Percentiles rank a stretch among this genome's conserved stretches.
These are phyloP conservation scores for Lolium perenne DNA, from an alignment of 176 grass and related monocot species.

Conservation along the genomic window DNA sequence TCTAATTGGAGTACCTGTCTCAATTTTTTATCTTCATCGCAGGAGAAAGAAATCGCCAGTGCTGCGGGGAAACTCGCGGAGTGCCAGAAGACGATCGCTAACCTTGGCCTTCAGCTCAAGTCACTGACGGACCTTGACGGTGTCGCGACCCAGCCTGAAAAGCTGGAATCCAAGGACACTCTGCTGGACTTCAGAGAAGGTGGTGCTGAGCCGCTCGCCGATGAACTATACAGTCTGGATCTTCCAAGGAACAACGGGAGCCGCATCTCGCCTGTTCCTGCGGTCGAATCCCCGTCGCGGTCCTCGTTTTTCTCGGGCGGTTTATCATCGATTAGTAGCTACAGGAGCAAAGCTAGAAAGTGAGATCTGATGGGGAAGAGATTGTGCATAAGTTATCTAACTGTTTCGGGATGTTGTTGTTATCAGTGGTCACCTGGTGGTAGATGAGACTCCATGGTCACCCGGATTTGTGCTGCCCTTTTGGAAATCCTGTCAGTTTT, in stretches of 20 bases:
- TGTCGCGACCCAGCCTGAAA: slow-evolving; percentile 33
- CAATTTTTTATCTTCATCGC: slow-evolving; percentile 27
- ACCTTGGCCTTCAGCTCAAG: slow-evolving; percentile 84
- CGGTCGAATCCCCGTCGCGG: background rate
- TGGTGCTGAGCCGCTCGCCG: background rate
- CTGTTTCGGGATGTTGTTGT: slow-evolving; percentile 36
- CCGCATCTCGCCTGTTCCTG: slow-evolving; percentile 19
- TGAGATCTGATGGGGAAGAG: slow-evolving; percentile 36
- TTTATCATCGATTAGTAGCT: slow-evolving; percentile 45
- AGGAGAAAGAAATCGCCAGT: slow-evolving; percentile 73
- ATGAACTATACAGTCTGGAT: background rate
- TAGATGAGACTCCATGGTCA: slow-evolving; percentile 41
- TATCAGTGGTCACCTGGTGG: slow-evolving; percentile 38
- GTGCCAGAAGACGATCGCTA: slow-evolving; percentile 97
- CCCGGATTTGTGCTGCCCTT: background rate
- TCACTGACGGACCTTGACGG: slow-evolving; percentile 72
- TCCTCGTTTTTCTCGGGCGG: slow-evolving; percentile 9
- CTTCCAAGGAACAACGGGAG: slow-evolving; percentile 42
- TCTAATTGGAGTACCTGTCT: background rate
- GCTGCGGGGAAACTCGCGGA: slow-evolving; percentile 89
- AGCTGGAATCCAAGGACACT: slow-evolving; percentile 29
- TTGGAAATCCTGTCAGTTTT: background rate
- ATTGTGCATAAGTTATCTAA: slow-evolving; percentile 50
- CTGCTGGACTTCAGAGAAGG: slow-evolving; percentile 46
- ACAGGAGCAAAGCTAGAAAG: slow-evolving; percentile 44